These are phyloP conservation scores for Lenwebbia sp. DNA, from an alignment of 345 rosid species.

Conservation along the genomic window DNA sequence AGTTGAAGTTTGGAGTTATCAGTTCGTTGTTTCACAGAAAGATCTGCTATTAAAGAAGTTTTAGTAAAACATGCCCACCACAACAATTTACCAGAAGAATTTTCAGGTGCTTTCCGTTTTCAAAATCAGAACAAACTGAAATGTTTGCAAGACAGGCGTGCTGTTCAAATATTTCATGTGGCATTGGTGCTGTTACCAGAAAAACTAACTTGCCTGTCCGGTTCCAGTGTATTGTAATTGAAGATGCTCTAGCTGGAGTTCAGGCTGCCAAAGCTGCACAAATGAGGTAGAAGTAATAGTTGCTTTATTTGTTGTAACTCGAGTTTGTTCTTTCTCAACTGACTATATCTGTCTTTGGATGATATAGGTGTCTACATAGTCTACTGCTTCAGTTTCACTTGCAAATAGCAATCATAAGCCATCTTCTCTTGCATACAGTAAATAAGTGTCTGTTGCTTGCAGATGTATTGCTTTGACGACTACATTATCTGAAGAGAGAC, in stretches of 20 bases:
- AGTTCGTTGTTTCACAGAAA: neutral
- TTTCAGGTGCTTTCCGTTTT: neutral
- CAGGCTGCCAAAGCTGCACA: conserved; percentile 93
- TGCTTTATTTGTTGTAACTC: neutral
- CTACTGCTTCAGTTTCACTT: neutral
- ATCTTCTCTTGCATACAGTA: neutral
- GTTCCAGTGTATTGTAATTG: conserved; percentile 77
- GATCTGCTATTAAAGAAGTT: neutral
- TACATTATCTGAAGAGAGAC: conserved; percentile 55
- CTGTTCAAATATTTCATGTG: neutral
- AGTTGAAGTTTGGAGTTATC: neutral
- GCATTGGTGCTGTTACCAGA: neutral
- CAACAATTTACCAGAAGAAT: neutral
- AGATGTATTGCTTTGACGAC: conserved; percentile 94
- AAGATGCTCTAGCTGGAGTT: conserved; percentile 95
- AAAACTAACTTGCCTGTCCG: neutral
- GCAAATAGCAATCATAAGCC: neutral
- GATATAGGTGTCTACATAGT: neutral
- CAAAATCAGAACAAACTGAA: neutral
- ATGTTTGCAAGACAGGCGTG: neutral
- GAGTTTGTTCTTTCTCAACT: neutral
- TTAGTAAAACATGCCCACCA: neutral
- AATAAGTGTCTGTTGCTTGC: conserved; percentile 16
- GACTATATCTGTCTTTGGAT: neutral
- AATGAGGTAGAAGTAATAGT: conserved; percentile 58